phyloP scores from a whole-genome alignment of 768 basidiomycete genomes.

The Suillus ampliporus region DNA sequence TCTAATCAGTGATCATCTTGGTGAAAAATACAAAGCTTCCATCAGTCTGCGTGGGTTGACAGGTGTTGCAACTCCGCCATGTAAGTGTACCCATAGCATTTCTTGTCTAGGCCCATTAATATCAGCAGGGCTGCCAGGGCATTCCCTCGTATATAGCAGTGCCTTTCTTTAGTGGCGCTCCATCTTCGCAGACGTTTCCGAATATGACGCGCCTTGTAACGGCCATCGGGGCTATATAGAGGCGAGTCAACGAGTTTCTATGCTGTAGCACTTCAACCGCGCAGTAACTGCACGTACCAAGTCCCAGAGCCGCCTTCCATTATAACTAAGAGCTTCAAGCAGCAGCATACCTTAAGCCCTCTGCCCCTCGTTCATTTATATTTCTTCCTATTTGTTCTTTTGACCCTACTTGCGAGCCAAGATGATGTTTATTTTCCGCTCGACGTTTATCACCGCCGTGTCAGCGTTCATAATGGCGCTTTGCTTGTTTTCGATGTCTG shows the following conservation, averaged over 20 bases:
- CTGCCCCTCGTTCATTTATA: background rate
- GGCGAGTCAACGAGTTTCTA: background rate
- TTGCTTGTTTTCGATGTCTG: conserved; percentile 19
- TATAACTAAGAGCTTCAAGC: conserved; percentile 6
- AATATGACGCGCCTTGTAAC: conserved; percentile 22
- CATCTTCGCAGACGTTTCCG: conserved; percentile 10
- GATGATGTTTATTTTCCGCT: conserved; percentile 30
- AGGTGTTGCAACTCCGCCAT: background rate
- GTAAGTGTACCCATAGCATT: conserved; percentile 15
- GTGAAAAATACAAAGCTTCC: conserved; percentile 20
- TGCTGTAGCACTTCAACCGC: conserved; percentile 14
- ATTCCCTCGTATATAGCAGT: conserved; percentile 10
- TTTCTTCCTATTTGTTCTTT: conserved; percentile 1
- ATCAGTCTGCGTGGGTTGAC: conserved; percentile 6
- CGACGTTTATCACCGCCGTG: conserved; percentile 19
- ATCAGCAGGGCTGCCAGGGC: conserved; percentile 6
- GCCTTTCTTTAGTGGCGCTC: background rate
- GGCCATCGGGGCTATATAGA: conserved; percentile 7
- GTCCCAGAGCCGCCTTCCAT: background rate
- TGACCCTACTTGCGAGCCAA: conserved; percentile 8
- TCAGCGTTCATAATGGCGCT: conserved; percentile 18
- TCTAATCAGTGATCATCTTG: background rate
- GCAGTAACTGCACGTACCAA: conserved; percentile 16
- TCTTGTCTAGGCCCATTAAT: conserved; percentile 12
- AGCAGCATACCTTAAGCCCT: background rate